phyloP scores from a whole-genome alignment of 2,329 filamentous ascomycete genomes.

The Dothideomycetes sp. region DNA sequence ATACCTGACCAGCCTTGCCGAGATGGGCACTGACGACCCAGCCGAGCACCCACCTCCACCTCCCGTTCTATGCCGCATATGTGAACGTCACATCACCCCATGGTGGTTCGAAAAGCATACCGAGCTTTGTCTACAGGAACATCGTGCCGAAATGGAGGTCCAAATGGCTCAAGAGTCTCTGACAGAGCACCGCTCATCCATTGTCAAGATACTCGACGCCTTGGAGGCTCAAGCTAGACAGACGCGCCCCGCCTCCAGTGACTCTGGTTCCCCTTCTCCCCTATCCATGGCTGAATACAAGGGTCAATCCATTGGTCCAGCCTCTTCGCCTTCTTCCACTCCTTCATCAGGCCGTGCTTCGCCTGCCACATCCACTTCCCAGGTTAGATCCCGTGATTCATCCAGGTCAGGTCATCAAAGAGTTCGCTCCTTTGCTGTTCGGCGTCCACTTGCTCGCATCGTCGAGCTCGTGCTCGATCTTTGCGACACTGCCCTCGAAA shows the following conservation, averaged over 20 bases:
- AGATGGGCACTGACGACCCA: slow-evolving; percentile 65
- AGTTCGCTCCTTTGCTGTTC: slow-evolving; percentile 79
- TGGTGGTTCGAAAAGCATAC: slow-evolving; percentile 99
- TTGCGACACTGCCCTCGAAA: slow-evolving; percentile 90
- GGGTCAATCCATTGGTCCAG: slow-evolving; percentile 70
- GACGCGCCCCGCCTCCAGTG: slow-evolving; percentile 41
- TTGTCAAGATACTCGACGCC: slow-evolving; percentile 89
- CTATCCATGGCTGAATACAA: slow-evolving; percentile 62
- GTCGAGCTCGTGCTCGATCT: slow-evolving; percentile 91
- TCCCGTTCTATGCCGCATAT: slow-evolving; percentile 89
- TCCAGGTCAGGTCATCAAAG: slow-evolving; percentile 61
- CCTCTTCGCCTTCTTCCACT: slow-evolving; percentile 55
- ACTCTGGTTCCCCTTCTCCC: slow-evolving; percentile 26
- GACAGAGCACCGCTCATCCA: slow-evolving; percentile 83
- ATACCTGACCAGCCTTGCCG: slow-evolving; percentile 81
- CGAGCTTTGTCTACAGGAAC: slow-evolving; percentile 89
- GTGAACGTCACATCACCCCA: slow-evolving; percentile 89
- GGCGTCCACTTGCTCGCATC: slow-evolving; percentile 80
- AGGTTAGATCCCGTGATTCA: slow-evolving; percentile 54
- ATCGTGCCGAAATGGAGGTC: slow-evolving; percentile 94
- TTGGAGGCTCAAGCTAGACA: slow-evolving; percentile 69
- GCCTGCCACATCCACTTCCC: slow-evolving; percentile 50
- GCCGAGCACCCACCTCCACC: slow-evolving; percentile 67
- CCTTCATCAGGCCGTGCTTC: slow-evolving; percentile 60
- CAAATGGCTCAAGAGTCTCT: slow-evolving; percentile 90